Conservation (phyloP, 495 filamentous ascomycete genomes). For the Trichoderma virens region DNA sequence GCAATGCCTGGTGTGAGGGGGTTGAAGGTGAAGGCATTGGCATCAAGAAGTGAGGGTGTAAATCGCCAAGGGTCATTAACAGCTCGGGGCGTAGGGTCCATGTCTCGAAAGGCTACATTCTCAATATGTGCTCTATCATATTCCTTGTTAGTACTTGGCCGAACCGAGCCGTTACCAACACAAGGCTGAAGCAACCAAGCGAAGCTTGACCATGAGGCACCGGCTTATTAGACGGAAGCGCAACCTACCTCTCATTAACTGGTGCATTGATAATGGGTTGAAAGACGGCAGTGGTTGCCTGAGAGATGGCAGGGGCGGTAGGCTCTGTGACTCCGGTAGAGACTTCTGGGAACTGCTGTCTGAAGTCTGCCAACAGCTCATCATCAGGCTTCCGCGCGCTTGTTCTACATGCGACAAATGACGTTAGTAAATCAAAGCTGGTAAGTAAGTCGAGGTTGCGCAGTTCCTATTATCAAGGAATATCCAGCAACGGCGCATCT, state of each 20-base stretch:
- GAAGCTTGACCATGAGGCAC: neutral
- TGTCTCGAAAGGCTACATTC: slow-evolving; percentile 57
- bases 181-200: neutral
- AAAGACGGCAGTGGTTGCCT: slow-evolving; percentile 29
- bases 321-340: slow-evolving; percentile 27
- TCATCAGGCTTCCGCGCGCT: slow-evolving; percentile 81
- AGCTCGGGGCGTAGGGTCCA: slow-evolving; percentile 70
- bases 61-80: slow-evolving; percentile 73
- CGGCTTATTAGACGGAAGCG: neutral
- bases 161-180: neutral
- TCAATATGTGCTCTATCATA: neutral
- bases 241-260: slow-evolving; percentile 40
- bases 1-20: slow-evolving; percentile 50
- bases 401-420: slow-evolving; percentile 43
- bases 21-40: slow-evolving; percentile 71
- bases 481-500: too few relatives aligned
- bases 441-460: neutral
- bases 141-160: neutral
- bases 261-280: slow-evolving; percentile 33
- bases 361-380: slow-evolving; percentile 78
- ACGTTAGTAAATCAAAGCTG: neutral
- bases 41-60: slow-evolving; percentile 80
- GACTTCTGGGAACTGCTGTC: slow-evolving; percentile 67
- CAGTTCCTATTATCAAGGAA: too few relatives aligned
- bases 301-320: slow-evolving; percentile 23